Conservation (phyloP, 108 stramenopile genomes). For the Mayamaea pseudoterrestris region DNA sequence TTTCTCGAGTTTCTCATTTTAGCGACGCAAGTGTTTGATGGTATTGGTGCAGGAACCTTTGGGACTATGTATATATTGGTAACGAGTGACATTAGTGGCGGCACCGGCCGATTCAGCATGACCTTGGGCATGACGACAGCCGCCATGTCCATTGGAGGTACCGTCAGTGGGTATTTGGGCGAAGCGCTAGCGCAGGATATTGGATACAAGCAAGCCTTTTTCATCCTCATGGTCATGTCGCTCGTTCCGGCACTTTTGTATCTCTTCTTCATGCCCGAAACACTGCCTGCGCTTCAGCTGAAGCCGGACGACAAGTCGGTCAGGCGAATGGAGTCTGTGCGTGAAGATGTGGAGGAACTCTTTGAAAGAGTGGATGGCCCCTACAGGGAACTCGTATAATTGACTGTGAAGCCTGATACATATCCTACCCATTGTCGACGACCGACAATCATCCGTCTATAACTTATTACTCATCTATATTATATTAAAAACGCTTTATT, state of each 20-base stretch:
- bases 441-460: no score
- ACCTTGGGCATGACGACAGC: slow-evolving; percentile 73
- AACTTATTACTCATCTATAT: no score
- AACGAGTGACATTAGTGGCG: slow-evolving; percentile 77
- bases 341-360: no score
- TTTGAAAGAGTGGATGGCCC: no score
- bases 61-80: slow-evolving; percentile 87
- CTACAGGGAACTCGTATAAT: no score
- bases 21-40: slow-evolving; percentile 78
- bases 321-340: no score
- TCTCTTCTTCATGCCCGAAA: slow-evolving; percentile 75
- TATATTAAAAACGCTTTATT: no score
- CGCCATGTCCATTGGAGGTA: slow-evolving; percentile 86
- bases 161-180: slow-evolving; percentile 78
- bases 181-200: slow-evolving; percentile 70
- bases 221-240: slow-evolving; percentile 67
- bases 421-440: no score
- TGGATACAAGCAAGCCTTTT: slow-evolving; percentile 63
- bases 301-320: no score
- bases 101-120: slow-evolving; percentile 73
- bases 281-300: slow-evolving; percentile 39
- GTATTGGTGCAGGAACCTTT: slow-evolving; percentile 81
- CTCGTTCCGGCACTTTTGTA: slow-evolving; percentile 58
- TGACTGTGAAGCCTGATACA: no score
- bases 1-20: slow-evolving; percentile 53